Evolutionary conservation across 345 rosid genomes (phyloP).

Genomic region (Turritis glabra): DNA sequence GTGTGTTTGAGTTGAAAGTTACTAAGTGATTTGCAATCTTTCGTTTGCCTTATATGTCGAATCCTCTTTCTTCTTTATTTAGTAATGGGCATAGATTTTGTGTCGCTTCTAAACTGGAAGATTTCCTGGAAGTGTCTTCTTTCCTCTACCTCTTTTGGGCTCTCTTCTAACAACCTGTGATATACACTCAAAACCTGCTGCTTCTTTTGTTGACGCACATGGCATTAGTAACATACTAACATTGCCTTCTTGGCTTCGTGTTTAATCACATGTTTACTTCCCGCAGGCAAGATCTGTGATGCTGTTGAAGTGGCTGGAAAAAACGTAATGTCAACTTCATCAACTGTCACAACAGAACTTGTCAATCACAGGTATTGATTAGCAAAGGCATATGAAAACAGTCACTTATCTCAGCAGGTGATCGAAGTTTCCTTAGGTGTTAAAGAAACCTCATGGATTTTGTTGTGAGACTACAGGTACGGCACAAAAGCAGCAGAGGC

Average conservation of each 20-base stretch:
- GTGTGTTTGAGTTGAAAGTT: background rate
- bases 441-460: background rate
- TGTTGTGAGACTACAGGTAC: slow-evolving; percentile 48
- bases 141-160: background rate
- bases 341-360: slow-evolving; percentile 81
- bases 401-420: slow-evolving; percentile 3
- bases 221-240: background rate
- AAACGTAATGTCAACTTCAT: slow-evolving; percentile 87
- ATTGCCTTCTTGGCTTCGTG: background rate
- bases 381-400: background rate
- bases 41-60: background rate
- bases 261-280: background rate
- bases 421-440: background rate
- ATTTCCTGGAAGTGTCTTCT: background rate
- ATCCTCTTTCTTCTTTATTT: background rate
- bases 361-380: slow-evolving; percentile 63
- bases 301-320: slow-evolving; percentile 93
- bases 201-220: background rate
- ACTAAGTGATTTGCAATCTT: background rate
- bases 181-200: background rate
- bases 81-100: background rate
- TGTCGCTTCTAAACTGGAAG: background rate
- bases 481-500: slow-evolving; percentile 76
- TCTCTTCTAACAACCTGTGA: background rate
- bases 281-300: slow-evolving; percentile 74